phyloP scores from a whole-genome alignment of 176 grass and related monocot genomes.

The Aegilops longissima region DNA sequence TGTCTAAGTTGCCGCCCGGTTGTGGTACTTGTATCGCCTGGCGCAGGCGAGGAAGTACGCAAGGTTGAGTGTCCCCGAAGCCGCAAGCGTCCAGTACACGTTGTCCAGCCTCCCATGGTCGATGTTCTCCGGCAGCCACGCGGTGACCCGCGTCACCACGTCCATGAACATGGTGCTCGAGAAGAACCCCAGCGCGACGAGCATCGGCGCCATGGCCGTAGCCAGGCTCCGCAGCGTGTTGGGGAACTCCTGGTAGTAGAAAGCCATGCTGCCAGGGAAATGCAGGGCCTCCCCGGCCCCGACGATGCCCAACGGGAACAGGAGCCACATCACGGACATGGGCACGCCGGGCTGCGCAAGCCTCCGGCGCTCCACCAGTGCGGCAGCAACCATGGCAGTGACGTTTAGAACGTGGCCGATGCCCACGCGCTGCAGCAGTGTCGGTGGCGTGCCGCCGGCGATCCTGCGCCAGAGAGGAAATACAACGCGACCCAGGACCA shows the following conservation, averaged over 20 bases:
- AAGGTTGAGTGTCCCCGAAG: conserved; percentile 29
- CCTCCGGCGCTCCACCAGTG: conserved; percentile 37
- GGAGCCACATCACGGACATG: conserved; percentile 51
- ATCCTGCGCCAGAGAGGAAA: conserved; percentile 33
- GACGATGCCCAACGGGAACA: conserved; percentile 23
- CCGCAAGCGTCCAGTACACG: conserved; percentile 42
- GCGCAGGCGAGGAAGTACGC: conserved; percentile 47
- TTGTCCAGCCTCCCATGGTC: conserved; percentile 43
- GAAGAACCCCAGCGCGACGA: conserved; percentile 44
- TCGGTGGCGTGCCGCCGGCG: not conserved
- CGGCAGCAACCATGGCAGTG: conserved; percentile 16
- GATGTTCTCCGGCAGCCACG: conserved; percentile 51
- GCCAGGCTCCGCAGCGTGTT: conserved; percentile 36
- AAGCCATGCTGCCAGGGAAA: conserved; percentile 39
- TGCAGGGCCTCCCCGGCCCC: conserved; percentile 35
- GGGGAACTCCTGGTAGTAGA: conserved; percentile 59
- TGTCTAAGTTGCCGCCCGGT: not conserved
- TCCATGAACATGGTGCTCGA: conserved; percentile 41
- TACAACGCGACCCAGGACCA: conserved; percentile 23
- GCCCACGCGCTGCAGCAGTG: conserved; percentile 41
- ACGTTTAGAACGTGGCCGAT: conserved; percentile 37
- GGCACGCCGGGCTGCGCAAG: conserved; percentile 16
- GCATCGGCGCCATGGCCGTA: conserved; percentile 29
- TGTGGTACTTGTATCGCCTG: conserved; percentile 38
- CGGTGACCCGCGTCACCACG: conserved; percentile 1